phyloP scores from a whole-genome alignment of 441 rosid species.

The Euphorbia schlechtendalii region DNA sequence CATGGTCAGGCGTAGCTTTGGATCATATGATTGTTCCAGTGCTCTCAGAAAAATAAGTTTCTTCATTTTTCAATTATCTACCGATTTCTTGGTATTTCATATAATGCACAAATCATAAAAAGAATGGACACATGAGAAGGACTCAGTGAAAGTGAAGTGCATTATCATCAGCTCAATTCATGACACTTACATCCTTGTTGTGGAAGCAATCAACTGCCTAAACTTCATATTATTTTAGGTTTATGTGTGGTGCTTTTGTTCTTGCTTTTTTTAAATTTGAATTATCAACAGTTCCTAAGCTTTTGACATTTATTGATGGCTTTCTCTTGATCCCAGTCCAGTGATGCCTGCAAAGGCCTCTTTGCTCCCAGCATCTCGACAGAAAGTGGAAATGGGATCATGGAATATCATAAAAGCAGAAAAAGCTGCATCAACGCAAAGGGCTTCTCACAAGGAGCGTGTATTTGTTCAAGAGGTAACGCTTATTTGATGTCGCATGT shows the following conservation, averaged over 20 bases:
- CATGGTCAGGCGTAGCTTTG: background rate
- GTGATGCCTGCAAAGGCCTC: constrained; percentile 25
- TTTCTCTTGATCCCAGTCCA: constrained; percentile 38
- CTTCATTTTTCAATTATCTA: background rate
- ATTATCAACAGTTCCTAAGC: background rate
- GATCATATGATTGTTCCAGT: background rate
- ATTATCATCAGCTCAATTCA: background rate
- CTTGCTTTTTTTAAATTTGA: background rate
- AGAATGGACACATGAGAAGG: background rate
- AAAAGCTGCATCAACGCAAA: constrained; percentile 20
- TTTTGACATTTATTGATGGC: constrained; percentile 4
- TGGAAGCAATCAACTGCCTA: background rate
- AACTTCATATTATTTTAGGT: background rate
- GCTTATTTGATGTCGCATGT: constrained; percentile 3
- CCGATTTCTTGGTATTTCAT: background rate
- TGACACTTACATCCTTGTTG: background rate
- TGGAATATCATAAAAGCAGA: constrained; percentile 59
- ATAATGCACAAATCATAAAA: background rate
- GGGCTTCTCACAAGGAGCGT: constrained; percentile 21
- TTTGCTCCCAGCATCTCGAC: constrained; percentile 24
- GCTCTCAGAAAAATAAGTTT: background rate
- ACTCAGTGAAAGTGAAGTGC: background rate
- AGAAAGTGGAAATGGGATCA: constrained; percentile 42
- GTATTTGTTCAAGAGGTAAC: constrained; percentile 32
- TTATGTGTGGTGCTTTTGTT: background rate